Evolutionary conservation across 2,329 filamentous ascomycete genomes (phyloP), one percentile per base, ranked within the genome.

Genomic region (Grosmannia serpens): DNA sequence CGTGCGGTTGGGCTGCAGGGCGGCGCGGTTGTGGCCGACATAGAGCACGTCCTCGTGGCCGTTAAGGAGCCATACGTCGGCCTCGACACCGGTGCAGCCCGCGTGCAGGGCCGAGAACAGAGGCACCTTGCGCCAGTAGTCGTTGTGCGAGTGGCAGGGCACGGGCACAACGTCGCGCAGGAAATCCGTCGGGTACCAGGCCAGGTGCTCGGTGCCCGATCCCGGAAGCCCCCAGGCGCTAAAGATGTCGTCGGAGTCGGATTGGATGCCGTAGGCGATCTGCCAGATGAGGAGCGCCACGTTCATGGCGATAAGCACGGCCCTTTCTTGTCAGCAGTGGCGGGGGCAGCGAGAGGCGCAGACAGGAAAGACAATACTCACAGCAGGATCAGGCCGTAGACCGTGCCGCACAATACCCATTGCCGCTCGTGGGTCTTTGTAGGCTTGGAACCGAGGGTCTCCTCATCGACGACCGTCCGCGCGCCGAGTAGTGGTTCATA

Each of bases 41-140:
- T 50, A 55, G n/a, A 63, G 59, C 35, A 15, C 35, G 31, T 58
- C 72, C 2, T 65, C 57, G n/a, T 63, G 15, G 51, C 50, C 51
- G 31, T 33, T 53, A 2, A 56, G 52, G 26, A 62, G 59, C 82
- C 83, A 89, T 26, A 89, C 79, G 65, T 89, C 86, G 5, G 84
- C 85, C 70, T 89, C 86, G 11, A 87, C 75, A 22, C 83, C 79
- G 17, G 81, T 78, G 63, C 82, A 86, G 20, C 83, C 81, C 4
- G 77, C 76, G 13, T 72, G 69, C 2, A 85, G 69, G 31, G 85
- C 86, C 26, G 82, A 82, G 63, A 80, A 84, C 7, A 89, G 74
- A 0, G 86, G 84, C 0, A 79, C 74, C n/a, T 74, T 74, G 35
- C 83, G 77, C 82, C 82, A 86, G 69, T 88, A 88, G 68, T 88